Evolutionary conservation across 2,329 filamentous ascomycete genomes (phyloP).

Genomic region (Epichloe coenophiala): DNA sequence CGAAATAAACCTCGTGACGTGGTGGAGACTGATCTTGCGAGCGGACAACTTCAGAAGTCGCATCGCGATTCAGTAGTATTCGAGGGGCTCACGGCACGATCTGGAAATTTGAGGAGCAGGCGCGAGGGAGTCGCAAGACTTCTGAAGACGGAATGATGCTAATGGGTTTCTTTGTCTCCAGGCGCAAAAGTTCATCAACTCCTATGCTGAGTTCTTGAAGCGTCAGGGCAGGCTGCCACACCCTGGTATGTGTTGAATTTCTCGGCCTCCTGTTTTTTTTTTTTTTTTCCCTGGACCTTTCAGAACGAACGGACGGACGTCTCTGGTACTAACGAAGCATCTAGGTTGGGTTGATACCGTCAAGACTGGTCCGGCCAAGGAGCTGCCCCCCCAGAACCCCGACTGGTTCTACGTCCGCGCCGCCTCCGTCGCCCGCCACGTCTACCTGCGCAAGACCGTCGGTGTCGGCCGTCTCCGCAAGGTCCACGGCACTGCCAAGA

Average conservation of each 20-base stretch:
- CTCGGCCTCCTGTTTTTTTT: no score
- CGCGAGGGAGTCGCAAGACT: constrained; percentile 60
- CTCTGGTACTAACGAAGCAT: no score
- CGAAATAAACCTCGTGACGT: neutral
- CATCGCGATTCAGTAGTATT: constrained; percentile 2
- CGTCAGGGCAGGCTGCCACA: constrained; percentile 86
- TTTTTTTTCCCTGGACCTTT: no score
- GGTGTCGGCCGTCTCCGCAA: constrained; percentile 96
- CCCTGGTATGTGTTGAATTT: constrained; percentile 51
- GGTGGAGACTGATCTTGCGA: neutral
- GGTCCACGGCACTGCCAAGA: constrained; percentile 92
- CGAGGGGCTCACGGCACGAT: constrained; percentile 7
- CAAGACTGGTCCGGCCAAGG: constrained; percentile 93
- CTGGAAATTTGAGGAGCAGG: constrained; percentile 41
- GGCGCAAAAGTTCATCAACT: constrained; percentile 80
- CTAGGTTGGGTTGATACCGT: constrained; percentile 97
- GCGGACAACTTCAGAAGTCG: neutral
- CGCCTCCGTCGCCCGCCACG: constrained; percentile 88
- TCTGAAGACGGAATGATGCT: constrained; percentile 65
- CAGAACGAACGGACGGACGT: no score
- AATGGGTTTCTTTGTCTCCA: constrained; percentile 42
- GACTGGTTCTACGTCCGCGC: constrained; percentile 94
- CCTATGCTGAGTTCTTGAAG: constrained; percentile 85
- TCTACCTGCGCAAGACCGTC: constrained; percentile 99
- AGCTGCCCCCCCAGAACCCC: constrained; percentile 89